Evolutionary conservation across 1,139 yeast genomes (phyloP).

Genomic region (Eremothecium coryli): DNA sequence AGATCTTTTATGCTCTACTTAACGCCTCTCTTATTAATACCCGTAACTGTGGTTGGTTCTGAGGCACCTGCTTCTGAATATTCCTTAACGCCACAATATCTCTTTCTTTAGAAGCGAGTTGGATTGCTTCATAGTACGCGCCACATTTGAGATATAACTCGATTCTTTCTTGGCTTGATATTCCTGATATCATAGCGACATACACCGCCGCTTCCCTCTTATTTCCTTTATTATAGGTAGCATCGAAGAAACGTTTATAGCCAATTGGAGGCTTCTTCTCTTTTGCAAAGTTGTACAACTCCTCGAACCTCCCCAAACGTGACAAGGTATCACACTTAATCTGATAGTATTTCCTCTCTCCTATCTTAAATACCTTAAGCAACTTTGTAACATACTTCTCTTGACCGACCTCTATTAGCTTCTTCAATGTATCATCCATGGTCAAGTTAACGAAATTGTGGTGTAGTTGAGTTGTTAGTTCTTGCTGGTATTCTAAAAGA

Average conservation of each 20-base stretch:
- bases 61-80: conserved; percentile 19
- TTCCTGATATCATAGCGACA: conserved; percentile 20
- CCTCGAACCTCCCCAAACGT: conserved; percentile 50
- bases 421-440: conserved; percentile 45
- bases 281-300: conserved; percentile 41
- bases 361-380: conserved; percentile 51
- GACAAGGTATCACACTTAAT: conserved; percentile 49
- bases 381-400: conserved; percentile 47
- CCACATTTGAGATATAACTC: conserved; percentile 23
- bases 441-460: conserved; percentile 48
- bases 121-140: conserved; percentile 22
- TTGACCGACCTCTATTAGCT: conserved; percentile 51
- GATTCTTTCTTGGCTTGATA: conserved; percentile 21
- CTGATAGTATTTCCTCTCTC: conserved; percentile 57
- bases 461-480: conserved; percentile 46
- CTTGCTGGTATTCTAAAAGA: conserved; percentile 44
- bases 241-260: conserved; percentile 47
- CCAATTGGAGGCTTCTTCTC: conserved; percentile 64
- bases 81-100: conserved; percentile 21
- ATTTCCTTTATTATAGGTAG: conserved; percentile 16
- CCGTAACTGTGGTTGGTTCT: conserved; percentile 24
- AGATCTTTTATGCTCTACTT: conserved; percentile 11
- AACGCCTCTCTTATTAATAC: conserved; percentile 18
- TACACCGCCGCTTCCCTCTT: conserved; percentile 26
- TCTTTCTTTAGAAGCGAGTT: conserved; percentile 23